Evolutionary conservation across 768 basidiomycete genomes (phyloP).

Genomic region (Leccinum truebloodii): DNA sequence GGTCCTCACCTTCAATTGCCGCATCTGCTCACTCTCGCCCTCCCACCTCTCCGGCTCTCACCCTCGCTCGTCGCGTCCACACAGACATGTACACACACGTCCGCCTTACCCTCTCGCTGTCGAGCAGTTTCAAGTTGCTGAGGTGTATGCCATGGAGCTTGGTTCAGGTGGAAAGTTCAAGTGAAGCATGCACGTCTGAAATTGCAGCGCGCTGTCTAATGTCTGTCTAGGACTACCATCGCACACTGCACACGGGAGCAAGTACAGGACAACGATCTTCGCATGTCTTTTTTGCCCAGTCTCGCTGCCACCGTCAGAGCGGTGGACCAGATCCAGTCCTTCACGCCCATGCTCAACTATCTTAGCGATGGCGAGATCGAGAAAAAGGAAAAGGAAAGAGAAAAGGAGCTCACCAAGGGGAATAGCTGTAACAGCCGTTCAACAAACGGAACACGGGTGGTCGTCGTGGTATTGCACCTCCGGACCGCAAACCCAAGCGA

Average conservation of each 20-base stretch:
- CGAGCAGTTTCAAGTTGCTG: constrained; percentile 93
- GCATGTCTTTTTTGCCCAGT: constrained; percentile 85
- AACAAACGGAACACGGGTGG: constrained; percentile 78
- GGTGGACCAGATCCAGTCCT: constrained; percentile 73
- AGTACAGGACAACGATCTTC: constrained; percentile 91
- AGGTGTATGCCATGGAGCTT: constrained; percentile 80
- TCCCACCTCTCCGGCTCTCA: too few species aligned
- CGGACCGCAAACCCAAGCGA: constrained; percentile 90
- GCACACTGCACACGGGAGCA: constrained; percentile 96
- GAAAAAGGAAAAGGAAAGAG: constrained; percentile 86
- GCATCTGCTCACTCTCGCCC: too few species aligned
- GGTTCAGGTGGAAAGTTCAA: constrained; percentile 91
- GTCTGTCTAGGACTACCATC: constrained; percentile 76
- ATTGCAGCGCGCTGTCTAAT: constrained; percentile 12
- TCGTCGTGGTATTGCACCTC: constrained; percentile 75
- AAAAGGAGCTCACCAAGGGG: constrained; percentile 83
- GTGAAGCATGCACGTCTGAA: constrained; percentile 44
- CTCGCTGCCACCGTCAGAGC: constrained; percentile 69
- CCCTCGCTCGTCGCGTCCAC: too few species aligned
- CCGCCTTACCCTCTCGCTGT: too few species aligned
- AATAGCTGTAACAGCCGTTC: too few species aligned
- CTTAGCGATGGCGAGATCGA: constrained; percentile 90
- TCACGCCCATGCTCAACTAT: constrained; percentile 85
- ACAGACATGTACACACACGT: too few species aligned
- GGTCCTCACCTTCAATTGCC: too few species aligned